Base-by-base conservation (phyloP, 2,329 filamentous ascomycete genomes). In the Botrytis hyacinthi region DNA sequence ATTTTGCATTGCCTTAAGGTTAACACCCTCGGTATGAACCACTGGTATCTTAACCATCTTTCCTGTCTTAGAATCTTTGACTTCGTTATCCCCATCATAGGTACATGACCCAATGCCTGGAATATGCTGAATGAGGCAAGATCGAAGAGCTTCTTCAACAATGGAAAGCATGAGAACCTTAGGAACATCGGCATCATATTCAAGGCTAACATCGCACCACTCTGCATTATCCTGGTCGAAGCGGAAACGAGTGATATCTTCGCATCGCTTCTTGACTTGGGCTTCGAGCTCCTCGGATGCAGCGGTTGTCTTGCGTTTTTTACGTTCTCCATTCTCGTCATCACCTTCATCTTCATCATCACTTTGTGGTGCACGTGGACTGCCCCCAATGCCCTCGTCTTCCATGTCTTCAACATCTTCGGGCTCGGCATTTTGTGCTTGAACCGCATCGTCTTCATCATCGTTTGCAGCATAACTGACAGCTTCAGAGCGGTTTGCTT, bases 151-250 rank as follows among this genome's bases (percentile, higher is more conserved):
- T 26, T 90, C 88, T 82, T 98, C 94, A 72, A 98, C 93, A 73
- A 98, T 87, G 79, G 93, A 93, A 74, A 98, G 90, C 88, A 99
- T 96, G 74, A 99, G 89, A 66, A 99, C 87, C 84, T 99, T 99
- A 76, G 95, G 93, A 22, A 92, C 92, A 61, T 88, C 85, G 60
- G 91, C 89, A 76, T 93, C 90, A 81, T 97, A 98, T 82, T 92
- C 93, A 74, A 98, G 88, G 26, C 92, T 92, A 79, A 98, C 89
- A 76, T 91, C 88, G 83, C 93, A 97, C 85, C 90, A 92, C 59
- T 87, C 87, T 76, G 94, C 95, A 29, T 85, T 84, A 73, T 86
- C 86, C 78, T 94, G 90, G 82, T 97, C 92, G 81, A 95, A 97
- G 77, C 88, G 87, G 86, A 98, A 98, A 60, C 87, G 85, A 7